Evolutionary conservation across 2,329 filamentous ascomycete species (phyloP), one percentile per base, ranked within the genome.

Genomic region (Pyrenophora tritici-repentis): DNA sequence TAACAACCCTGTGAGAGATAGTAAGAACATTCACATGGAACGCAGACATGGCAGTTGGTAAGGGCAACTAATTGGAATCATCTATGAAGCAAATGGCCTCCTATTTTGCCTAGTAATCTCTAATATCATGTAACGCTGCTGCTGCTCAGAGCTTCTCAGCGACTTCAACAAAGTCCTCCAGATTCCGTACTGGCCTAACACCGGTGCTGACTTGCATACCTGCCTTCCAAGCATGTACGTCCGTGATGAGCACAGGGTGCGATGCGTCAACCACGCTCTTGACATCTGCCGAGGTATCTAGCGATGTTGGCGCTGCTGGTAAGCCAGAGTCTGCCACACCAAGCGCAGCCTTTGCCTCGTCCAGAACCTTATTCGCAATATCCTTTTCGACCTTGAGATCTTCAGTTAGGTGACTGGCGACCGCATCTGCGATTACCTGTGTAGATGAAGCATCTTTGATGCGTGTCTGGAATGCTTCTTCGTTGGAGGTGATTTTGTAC

Each of bases 81-180:
- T 9, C 8, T 24, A 24, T 7, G 22, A 24, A 24, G 18, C 18
- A 20, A 20, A 5, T 20, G 18, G 18, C 18, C 18, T 20, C 22
- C 22, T 24, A 2, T 9, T 24, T 24, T 24, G 5, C 18, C 18
- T 20, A 20, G 3, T 20, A 20, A n/a, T n/a, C n/a, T n/a, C n/a
- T n/a, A n/a, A n/a, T n/a, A n/a, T n/a, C n/a, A n/a, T n/a, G n/a
- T n/a, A n/a, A 4, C 2, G 4, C n/a, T 8, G 8, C 3, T 20
- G 6, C 14, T 18, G 16, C 41, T 56, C 41, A 66, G 6, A 66
- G 47, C 47, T 62, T 63, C 47, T 66, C 61, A 1, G 54, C 56
- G 42, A 66, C 79, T 53, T 97, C 93, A 71, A 96, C 89, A 73
- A 93, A 97, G 66, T 91, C 89, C 55, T 81, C 87, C 48, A 97